Evolutionary conservation across 202 grass and related monocot species (phyloP).

Genomic region (Schoenoplectus tabernaemontani): DNA sequence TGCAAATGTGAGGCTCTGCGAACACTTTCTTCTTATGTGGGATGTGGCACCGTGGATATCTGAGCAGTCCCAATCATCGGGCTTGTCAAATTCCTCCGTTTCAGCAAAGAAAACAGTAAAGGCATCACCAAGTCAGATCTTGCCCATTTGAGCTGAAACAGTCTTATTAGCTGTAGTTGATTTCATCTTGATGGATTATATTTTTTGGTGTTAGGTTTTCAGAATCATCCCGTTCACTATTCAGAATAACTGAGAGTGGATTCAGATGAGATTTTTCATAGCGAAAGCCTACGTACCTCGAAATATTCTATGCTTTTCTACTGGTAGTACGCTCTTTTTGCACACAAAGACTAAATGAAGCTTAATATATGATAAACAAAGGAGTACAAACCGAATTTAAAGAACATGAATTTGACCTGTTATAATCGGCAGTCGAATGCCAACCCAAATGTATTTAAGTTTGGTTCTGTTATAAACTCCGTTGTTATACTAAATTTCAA

Average conservation of each 20-base stretch:
- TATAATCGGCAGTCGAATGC: background rate
- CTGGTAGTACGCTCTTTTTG: background rate
- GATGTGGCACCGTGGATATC: background rate
- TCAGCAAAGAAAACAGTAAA: background rate
- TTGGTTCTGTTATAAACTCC: background rate
- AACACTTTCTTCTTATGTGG: background rate
- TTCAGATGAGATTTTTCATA: background rate
- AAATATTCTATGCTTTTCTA: background rate
- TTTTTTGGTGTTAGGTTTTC: background rate
- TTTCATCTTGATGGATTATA: background rate
- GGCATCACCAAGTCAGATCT: too few species aligned
- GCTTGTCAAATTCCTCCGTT: background rate
- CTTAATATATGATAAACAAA: background rate
- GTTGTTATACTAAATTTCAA: background rate
- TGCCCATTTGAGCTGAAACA: too few species aligned
- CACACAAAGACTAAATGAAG: background rate
- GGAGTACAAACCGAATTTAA: background rate
- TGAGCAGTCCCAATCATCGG: background rate
- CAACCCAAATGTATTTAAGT: background rate
- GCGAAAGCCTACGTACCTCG: background rate
- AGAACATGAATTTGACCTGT: too few species aligned
- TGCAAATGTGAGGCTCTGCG: background rate
- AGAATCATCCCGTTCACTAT: background rate
- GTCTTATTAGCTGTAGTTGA: too few species aligned
- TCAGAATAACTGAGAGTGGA: background rate